Percentiles rank a stretch among this genome's conserved stretches.
Conservation (phyloP, 208 protist species). For the Plasmodiophora brassicae region DNA sequence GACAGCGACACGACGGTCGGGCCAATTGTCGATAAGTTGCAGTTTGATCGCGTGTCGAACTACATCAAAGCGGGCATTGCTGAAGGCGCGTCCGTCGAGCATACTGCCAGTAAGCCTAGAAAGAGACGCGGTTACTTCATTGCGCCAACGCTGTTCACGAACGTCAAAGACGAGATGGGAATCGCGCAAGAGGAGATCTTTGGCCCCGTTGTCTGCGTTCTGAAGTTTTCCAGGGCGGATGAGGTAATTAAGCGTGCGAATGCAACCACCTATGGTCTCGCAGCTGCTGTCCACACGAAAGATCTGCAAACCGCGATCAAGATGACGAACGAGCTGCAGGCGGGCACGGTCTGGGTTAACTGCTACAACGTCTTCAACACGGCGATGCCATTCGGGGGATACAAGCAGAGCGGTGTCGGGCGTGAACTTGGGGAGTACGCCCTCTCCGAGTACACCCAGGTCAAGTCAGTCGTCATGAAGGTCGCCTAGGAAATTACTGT, state of each 20-base stretch:
- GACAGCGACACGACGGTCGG: too few relatives aligned
- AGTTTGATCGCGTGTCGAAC: background rate
- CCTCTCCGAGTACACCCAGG: slow-evolving; percentile 28
- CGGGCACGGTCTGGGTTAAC: slow-evolving; percentile 34
- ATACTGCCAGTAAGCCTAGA: slow-evolving; percentile 6
- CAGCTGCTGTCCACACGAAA: slow-evolving; percentile 30
- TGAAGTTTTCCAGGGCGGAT: slow-evolving; percentile 34
- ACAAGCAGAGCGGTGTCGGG: slow-evolving; percentile 35
- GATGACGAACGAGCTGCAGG: background rate
- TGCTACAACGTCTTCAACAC: slow-evolving; percentile 36
- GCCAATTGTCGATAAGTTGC: background rate
- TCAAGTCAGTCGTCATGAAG: too few relatives aligned
- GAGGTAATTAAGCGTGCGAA: slow-evolving; percentile 49
- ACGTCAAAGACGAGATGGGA: slow-evolving; percentile 45
- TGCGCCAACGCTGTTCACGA: slow-evolving; percentile 45
- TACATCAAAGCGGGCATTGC: background rate
- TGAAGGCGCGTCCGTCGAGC: background rate
- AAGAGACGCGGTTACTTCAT: slow-evolving; percentile 37
- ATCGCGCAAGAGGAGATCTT: slow-evolving; percentile 55
- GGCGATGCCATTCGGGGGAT: slow-evolving; percentile 28
- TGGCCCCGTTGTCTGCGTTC: slow-evolving; percentile 48
- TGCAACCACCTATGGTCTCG: slow-evolving; percentile 42
- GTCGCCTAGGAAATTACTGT: too few relatives aligned
- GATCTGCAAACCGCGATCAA: too few relatives aligned
- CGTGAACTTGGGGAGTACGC: slow-evolving; percentile 34